Conservation (phyloP, 768 basidiomycete species). For the Lentinula raphanica region DNA sequence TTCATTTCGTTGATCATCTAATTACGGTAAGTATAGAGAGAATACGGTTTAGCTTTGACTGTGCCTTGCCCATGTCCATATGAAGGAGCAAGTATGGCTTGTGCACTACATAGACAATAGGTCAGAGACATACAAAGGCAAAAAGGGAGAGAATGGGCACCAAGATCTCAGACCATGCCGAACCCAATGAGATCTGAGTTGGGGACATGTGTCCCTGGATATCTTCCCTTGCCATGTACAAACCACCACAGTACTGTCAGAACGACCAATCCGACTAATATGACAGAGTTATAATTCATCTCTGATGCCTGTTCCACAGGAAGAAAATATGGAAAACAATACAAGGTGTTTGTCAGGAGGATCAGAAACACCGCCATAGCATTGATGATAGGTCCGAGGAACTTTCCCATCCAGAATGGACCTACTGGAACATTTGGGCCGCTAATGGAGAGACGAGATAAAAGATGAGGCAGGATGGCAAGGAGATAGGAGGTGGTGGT, state of each 20-base stretch:
- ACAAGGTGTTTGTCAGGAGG: slow-evolving; percentile 10
- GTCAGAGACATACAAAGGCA: too few species aligned
- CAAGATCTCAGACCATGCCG: not conserved
- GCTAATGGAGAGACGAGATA: slow-evolving; percentile 9
- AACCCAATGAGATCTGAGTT: slow-evolving; percentile 6
- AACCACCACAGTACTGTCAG: slow-evolving; percentile 12
- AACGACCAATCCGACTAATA: slow-evolving; percentile 8
- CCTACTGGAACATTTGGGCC: slow-evolving; percentile 9
- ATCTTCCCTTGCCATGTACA: slow-evolving; percentile 8
- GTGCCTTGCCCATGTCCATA: too few species aligned
- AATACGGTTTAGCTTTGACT: too few species aligned
- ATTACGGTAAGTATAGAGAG: too few species aligned
- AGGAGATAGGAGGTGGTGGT: slow-evolving; percentile 14
- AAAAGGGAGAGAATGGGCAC: too few species aligned
- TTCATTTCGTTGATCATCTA: too few species aligned
- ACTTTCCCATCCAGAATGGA: slow-evolving; percentile 12
- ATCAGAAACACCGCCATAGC: slow-evolving; percentile 10
- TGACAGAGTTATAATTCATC: slow-evolving; percentile 13
- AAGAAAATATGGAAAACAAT: slow-evolving; percentile 13
- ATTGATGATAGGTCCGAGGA: slow-evolving; percentile 8
- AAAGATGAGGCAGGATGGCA: slow-evolving; percentile 12
- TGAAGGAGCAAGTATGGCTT: too few species aligned
- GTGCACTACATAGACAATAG: too few species aligned
- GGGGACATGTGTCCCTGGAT: slow-evolving; percentile 11
- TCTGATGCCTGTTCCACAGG: slow-evolving; percentile 5